phyloP scores from a whole-genome alignment of 129 eudicot genomes.

The Sambucus nigra region DNA sequence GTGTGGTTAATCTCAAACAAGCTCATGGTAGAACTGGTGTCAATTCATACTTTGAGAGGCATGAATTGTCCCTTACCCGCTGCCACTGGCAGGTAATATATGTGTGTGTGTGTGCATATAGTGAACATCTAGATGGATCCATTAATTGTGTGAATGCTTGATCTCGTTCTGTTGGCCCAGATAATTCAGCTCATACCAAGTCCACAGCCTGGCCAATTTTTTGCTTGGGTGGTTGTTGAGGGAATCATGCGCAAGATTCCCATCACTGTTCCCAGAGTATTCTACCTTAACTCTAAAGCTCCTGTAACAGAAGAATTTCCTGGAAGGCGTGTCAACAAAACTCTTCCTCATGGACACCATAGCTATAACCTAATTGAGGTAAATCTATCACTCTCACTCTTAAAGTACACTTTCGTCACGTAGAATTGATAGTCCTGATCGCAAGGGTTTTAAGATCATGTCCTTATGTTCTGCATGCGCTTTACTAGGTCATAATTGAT shows the following conservation, averaged over 20 bases:
- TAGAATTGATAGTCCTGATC: not conserved
- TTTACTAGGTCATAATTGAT: constrained; percentile 56
- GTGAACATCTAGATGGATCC: no score
- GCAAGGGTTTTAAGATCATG: not conserved
- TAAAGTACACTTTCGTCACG: not conserved
- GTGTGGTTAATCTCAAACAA: constrained; percentile 28
- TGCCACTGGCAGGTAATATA: constrained; percentile 91
- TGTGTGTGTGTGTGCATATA: not conserved
- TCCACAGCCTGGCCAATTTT: constrained; percentile 59
- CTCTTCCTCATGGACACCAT: constrained; percentile 89
- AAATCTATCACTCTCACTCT: constrained; percentile 2
- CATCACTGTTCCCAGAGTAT: constrained; percentile 71
- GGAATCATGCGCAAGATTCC: constrained; percentile 84
- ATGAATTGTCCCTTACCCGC: constrained; percentile 53
- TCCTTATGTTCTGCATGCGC: not conserved
- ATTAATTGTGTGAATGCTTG: not conserved
- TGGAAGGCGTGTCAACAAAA: constrained; percentile 87
- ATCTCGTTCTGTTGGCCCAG: constrained; percentile 24
- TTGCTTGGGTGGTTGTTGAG: constrained; percentile 79
- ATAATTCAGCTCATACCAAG: constrained; percentile 83
- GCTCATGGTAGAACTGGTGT: constrained; percentile 63
- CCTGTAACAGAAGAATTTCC: constrained; percentile 94
- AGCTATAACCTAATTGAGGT: constrained; percentile 93
- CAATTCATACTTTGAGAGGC: constrained; percentile 66
- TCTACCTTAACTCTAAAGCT: constrained; percentile 92